These are phyloP conservation scores for Eucalyptus dawsonii DNA, from an alignment of 345 rosid species.

Conservation along the genomic window DNA sequence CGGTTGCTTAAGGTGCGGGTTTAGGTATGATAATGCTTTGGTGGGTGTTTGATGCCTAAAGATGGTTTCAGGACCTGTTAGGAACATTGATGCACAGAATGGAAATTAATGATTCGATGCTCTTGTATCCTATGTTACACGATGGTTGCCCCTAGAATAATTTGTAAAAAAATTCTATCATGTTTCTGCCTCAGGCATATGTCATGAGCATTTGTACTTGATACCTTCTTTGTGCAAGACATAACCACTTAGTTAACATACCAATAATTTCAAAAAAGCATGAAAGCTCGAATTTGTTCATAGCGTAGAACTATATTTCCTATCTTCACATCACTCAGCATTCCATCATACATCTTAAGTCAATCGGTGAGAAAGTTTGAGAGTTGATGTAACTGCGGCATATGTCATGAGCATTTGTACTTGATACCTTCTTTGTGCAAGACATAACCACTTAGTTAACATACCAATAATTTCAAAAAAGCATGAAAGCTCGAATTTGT, in stretches of 20 bases:
- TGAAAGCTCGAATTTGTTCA: background rate
- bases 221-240: background rate
- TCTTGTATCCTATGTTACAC: background rate
- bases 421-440: background rate
- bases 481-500: background rate
- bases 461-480: background rate
- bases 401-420: background rate
- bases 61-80: conserved; percentile 56
- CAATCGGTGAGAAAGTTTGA: background rate
- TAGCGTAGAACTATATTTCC: background rate
- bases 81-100: conserved; percentile 26
- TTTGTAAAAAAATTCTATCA: background rate
- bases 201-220: background rate
- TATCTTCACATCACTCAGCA: background rate
- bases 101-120: background rate
- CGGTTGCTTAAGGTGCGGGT: background rate
- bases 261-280: background rate
- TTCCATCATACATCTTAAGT: background rate
- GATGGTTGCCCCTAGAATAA: background rate
- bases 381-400: background rate
- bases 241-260: background rate
- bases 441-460: background rate
- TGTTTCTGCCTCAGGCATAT: background rate
- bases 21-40: conserved; percentile 37
- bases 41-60: conserved; percentile 38